Percentiles rank a stretch among this genome's conserved stretches.
These are phyloP conservation scores for Malus orientalis DNA, from an alignment of 306 rosid genomes.

Conservation along the genomic window DNA sequence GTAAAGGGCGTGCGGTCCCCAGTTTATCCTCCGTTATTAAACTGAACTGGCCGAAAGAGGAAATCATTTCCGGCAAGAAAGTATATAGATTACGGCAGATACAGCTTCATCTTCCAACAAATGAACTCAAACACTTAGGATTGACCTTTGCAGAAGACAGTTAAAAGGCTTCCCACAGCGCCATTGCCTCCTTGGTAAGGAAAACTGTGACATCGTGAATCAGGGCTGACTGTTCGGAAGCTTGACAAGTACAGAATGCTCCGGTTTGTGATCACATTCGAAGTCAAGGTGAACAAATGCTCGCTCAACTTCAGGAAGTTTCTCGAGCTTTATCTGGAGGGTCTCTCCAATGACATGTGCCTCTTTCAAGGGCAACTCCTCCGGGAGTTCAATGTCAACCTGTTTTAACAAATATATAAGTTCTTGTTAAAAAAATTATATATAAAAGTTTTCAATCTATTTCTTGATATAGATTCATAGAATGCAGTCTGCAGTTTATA, in stretches of 20 bases:
- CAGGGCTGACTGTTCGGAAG: conserved; percentile 53
- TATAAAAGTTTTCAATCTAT: background rate
- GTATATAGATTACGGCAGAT: background rate
- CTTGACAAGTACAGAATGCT: conserved; percentile 64
- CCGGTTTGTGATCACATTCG: conserved; percentile 96
- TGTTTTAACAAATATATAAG: conserved; percentile 17
- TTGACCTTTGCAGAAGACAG: background rate
- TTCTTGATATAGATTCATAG: background rate
- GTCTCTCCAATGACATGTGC: conserved; percentile 77
- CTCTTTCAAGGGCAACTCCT: conserved; percentile 69
- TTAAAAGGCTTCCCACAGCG: background rate
- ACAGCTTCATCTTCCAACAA: background rate
- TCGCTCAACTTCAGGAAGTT: conserved; percentile 78
- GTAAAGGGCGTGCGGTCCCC: background rate
- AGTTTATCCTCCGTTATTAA: background rate
- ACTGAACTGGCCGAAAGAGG: too few relatives aligned
- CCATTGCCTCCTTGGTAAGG: background rate
- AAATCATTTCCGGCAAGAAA: background rate
- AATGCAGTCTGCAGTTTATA: background rate
- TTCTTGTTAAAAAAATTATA: too few relatives aligned
- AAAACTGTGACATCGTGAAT: background rate
- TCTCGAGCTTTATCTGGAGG: conserved; percentile 66
- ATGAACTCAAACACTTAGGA: background rate
- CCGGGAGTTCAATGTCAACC: conserved; percentile 94
- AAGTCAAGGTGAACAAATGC: conserved; percentile 92